Base-by-base conservation (phyloP, 2,329 filamentous ascomycete genomes). In the Cladosporium austrohemisphaericum region DNA sequence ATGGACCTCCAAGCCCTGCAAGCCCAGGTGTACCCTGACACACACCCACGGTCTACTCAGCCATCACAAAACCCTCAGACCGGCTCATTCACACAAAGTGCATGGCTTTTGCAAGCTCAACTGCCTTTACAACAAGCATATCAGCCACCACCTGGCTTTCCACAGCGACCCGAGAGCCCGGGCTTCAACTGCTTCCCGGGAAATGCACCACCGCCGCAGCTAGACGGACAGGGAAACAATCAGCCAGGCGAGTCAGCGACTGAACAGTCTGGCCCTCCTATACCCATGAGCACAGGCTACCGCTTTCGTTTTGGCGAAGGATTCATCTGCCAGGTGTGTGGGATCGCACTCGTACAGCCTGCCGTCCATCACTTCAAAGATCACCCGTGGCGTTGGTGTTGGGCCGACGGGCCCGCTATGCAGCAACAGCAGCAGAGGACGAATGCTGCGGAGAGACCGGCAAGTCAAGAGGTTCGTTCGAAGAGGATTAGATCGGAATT, bases 71-170 rank as follows among this genome's bases (percentile, higher is more conserved):
- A n/a, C 22, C 11, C 28, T 20, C 4, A 19, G 7, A 6, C 19
- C 31, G 4, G 4, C 11, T n/a, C n/a, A n/a, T n/a, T n/a, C 22
- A n/a, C 14, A 10, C 22, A 45, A 19, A 18, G n/a, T n/a, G n/a
- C n/a, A 25, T 26, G 36, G 36, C 13, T 14, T 10, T 14, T n/a
- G 20, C 20, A 25, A 14, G 31, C 31, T 11, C 32, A 36, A 19
- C 22, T 36, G 3, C 43, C 43, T 11, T 23, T 46, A n/a, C 43
- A 46, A 10, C 31, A 46, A 28, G 16, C 43, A 5, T 46, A 26
- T 11, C 43, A 36, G 19, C 43, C 43, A n/a, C 43, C 43, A 3
- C 43, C 43, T 3, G 43, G 43, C 14, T 36, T 46, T 18, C 43
- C 43, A n/a, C n/a, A n/a, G n/a, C n/a, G n/a, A n/a, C n/a, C n/a